phyloP scores from a whole-genome alignment of 1,284 basidiomycete genomes.

The Trichosporon inkin region DNA sequence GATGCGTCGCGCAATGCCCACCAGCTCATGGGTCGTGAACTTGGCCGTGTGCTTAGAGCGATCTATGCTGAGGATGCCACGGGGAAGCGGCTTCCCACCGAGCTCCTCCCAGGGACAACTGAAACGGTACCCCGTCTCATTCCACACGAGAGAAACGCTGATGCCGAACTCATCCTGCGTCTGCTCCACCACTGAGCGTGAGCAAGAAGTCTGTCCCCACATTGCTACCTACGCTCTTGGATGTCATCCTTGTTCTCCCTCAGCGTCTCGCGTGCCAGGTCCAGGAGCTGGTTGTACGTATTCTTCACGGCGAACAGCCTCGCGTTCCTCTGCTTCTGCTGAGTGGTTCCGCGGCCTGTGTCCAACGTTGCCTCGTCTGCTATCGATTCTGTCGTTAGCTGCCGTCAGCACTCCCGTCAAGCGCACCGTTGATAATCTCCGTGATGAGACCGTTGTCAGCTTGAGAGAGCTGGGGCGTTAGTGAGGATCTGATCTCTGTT shows the following conservation, averaged over 20 bases:
- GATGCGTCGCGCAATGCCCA: slow-evolving; percentile 40
- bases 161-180: slow-evolving; percentile 12
- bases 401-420: neutral
- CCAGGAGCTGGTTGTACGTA: slow-evolving; percentile 73
- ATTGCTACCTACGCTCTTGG: slow-evolving; percentile 21
- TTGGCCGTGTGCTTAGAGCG: slow-evolving; percentile 32
- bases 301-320: slow-evolving; percentile 81
- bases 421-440: neutral
- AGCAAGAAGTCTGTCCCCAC: neutral
- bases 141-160: slow-evolving; percentile 14
- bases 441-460: neutral
- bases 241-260: slow-evolving; percentile 86
- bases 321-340: slow-evolving; percentile 53
- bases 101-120: slow-evolving; percentile 5
- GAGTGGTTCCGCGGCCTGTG: slow-evolving; percentile 7
- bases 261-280: slow-evolving; percentile 87
- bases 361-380: slow-evolving; percentile 25
- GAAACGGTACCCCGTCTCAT: slow-evolving; percentile 15
- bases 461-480: neutral
- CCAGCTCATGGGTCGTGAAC: slow-evolving; percentile 76
- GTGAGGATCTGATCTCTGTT: neutral
- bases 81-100: slow-evolving; percentile 4
- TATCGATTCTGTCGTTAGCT: slow-evolving; percentile 20
- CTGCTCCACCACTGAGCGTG: neutral
- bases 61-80: slow-evolving; percentile 15